Evolutionary conservation across 768 basidiomycete species (phyloP).

Genomic region (Leucosporidium scottii): DNA sequence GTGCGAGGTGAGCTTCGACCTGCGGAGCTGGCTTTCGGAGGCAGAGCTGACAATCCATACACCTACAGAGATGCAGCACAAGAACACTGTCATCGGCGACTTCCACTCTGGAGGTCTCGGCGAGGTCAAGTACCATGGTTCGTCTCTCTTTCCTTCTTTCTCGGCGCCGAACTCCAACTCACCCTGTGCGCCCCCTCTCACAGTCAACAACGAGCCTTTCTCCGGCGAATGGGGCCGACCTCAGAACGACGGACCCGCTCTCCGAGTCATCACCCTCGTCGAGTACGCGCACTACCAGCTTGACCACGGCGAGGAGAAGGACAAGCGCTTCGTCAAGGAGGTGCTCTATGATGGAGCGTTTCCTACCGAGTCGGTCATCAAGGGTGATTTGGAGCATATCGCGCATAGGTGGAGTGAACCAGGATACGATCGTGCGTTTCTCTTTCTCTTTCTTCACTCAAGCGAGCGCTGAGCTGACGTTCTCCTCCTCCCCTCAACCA

Average conservation of each 20-base stretch:
- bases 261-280: conserved; percentile 28
- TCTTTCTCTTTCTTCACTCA: background rate
- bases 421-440: conserved; percentile 26
- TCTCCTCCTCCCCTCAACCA: background rate
- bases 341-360: conserved; percentile 24
- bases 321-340: conserved; percentile 14
- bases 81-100: conserved; percentile 31
- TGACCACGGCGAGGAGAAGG: conserved; percentile 5
- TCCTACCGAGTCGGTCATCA: conserved; percentile 28
- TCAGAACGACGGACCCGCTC: conserved; percentile 35
- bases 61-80: conserved; percentile 33
- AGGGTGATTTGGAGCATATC: conserved; percentile 35
- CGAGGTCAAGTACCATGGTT: conserved; percentile 35
- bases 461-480: background rate
- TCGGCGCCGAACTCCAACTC: background rate
- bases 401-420: conserved; percentile 12
- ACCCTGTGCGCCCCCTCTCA: background rate
- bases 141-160: no score
- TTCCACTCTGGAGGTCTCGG: conserved; percentile 33
- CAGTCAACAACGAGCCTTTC: conserved; percentile 18
- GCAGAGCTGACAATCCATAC: background rate
- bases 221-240: conserved; percentile 34
- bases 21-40: background rate
- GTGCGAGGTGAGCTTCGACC: background rate
- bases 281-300: conserved; percentile 21